These are phyloP conservation scores for Candida vaughaniae DNA, from an alignment of 805 yeast species.

Conservation along the genomic window DNA sequence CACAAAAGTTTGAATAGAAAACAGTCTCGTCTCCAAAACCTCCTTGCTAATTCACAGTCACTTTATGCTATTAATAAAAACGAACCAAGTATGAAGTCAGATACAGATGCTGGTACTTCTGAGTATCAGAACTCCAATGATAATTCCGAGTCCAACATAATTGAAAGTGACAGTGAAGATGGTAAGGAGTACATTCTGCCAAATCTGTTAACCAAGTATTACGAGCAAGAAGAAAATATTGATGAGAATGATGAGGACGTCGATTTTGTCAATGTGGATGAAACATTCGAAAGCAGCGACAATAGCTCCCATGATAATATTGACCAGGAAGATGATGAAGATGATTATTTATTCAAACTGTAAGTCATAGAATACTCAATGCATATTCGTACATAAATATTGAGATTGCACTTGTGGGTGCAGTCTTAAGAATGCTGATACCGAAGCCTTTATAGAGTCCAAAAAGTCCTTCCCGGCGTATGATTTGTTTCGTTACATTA, in stretches of 20 bases:
- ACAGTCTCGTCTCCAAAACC: conserved; percentile 28
- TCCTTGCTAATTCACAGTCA: conserved; percentile 36
- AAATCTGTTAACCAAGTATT: conserved; percentile 31
- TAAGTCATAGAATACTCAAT: conserved; percentile 10
- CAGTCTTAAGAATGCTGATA: conserved; percentile 71
- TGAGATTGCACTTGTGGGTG: conserved; percentile 74
- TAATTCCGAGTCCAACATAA: conserved; percentile 4
- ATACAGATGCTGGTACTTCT: conserved; percentile 11
- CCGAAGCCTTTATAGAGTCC: conserved; percentile 77
- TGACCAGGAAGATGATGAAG: conserved; percentile 20
- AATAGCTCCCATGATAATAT: conserved; percentile 18
- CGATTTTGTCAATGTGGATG: conserved; percentile 27
- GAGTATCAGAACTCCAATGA: conserved; percentile 14
- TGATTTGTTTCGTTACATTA: conserved; percentile 38
- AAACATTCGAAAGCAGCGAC: conserved; percentile 18
- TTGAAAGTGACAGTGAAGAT: conserved; percentile 19
- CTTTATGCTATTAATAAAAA: conserved; percentile 29
- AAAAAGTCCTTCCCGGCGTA: conserved; percentile 54
- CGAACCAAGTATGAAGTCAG: conserved; percentile 13
- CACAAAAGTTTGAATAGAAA: conserved; percentile 10
- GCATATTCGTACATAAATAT: conserved; percentile 61
- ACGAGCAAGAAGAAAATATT: conserved; percentile 23
- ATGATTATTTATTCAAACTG: conserved; percentile 32
- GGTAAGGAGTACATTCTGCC: conserved; percentile 44
- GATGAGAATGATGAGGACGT: conserved; percentile 24